Conservation (phyloP, 176 grass and related monocot species). For the Zoysia japonica region DNA sequence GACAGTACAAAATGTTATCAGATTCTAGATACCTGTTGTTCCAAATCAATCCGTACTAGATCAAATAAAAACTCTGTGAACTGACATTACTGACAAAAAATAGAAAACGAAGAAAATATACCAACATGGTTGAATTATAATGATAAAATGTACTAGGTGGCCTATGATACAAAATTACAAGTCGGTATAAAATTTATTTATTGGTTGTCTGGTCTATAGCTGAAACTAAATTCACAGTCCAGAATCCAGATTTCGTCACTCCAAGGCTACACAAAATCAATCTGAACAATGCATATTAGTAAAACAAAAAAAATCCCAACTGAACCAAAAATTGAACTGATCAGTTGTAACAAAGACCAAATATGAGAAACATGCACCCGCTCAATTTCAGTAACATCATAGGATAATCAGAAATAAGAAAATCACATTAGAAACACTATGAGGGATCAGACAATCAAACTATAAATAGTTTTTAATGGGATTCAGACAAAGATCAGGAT, state of each 20-base stretch:
- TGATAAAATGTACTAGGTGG: neutral
- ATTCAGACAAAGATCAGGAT: neutral
- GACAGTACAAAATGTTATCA: neutral
- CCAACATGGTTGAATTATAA: slow-evolving; percentile 17
- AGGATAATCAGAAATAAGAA: neutral
- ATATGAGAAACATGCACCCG: neutral
- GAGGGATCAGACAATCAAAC: slow-evolving; percentile 4
- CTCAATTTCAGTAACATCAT: neutral
- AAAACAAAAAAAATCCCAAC: slow-evolving; percentile 6
- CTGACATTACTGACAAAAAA: neutral
- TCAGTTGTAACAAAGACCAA: neutral
- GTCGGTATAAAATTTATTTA: neutral
- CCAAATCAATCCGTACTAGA: neutral
- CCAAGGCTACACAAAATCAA: slow-evolving; percentile 10
- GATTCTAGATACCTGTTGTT: neutral
- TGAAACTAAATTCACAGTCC: neutral
- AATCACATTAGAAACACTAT: slow-evolving; percentile 14
- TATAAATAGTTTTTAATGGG: slow-evolving; percentile 22
- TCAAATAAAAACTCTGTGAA: neutral
- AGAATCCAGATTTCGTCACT: neutral
- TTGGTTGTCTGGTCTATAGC: neutral
- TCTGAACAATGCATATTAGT: neutral
- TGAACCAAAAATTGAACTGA: neutral
- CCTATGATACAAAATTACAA: neutral
- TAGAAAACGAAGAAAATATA: slow-evolving; percentile 12